Conservation (phyloP, 345 rosid genomes). For the Raphanus sativus region DNA sequence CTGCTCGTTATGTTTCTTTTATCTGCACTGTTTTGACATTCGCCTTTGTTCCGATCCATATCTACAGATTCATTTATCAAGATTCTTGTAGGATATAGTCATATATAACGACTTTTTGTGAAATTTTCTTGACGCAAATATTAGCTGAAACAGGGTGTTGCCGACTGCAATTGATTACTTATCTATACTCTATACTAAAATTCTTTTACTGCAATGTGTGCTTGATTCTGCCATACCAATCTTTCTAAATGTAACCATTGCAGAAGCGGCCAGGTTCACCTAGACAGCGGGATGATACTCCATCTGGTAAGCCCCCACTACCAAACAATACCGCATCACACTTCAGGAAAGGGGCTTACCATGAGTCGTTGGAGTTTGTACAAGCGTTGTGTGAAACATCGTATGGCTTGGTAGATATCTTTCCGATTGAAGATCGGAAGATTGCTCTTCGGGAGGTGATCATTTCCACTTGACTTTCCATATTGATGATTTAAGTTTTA, state of each 20-base stretch:
- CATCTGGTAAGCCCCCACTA: constrained; percentile 77
- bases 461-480: constrained; percentile 12
- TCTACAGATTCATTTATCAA: neutral
- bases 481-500: constrained; percentile 16
- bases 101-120: constrained; percentile 11
- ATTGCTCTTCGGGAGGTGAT: constrained; percentile 89
- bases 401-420: constrained; percentile 91
- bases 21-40: constrained; percentile 24
- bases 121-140: constrained; percentile 14
- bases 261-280: constrained; percentile 92
- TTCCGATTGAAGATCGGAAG: constrained; percentile 97
- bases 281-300: constrained; percentile 66
- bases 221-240: constrained; percentile 21
- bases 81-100: constrained; percentile 14
- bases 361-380: constrained; percentile 94
- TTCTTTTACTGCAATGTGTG: constrained; percentile 9
- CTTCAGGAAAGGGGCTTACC: constrained; percentile 89
- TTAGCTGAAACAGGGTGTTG: constrained; percentile 23
- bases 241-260: constrained; percentile 20
- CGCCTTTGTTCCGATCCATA: constrained; percentile 5
- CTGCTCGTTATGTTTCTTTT: constrained; percentile 16
- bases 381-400: constrained; percentile 88
- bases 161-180: constrained; percentile 5
- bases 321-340: constrained; percentile 69
- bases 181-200: neutral